phyloP scores from a whole-genome alignment of 306 rosid genomes.

The Castanea crenata region DNA sequence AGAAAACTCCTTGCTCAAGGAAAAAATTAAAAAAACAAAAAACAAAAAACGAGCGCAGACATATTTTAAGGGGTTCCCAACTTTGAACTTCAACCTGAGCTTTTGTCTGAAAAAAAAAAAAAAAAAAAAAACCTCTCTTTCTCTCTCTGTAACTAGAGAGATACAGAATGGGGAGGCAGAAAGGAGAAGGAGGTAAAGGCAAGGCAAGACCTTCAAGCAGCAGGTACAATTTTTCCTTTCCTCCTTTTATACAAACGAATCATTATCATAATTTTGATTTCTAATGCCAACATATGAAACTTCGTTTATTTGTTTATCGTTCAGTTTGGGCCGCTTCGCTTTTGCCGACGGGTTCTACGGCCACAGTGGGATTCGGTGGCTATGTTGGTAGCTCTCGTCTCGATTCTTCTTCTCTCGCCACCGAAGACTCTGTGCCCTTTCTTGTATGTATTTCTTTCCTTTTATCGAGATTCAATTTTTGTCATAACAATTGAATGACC shows the following conservation, averaged over 20 bases:
- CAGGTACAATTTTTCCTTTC: constrained; percentile 41
- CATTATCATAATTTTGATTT: neutral
- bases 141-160: neutral
- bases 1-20: too few relatives aligned
- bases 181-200: constrained; percentile 80
- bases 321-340: constrained; percentile 87
- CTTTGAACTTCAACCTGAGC: neutral
- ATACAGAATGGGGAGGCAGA: constrained; percentile 65
- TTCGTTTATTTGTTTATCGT: neutral
- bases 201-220: constrained; percentile 92
- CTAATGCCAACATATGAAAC: neutral
- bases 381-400: constrained; percentile 83
- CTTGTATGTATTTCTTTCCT: constrained; percentile 36
- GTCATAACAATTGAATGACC: too few relatives aligned
- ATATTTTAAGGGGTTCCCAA: neutral
- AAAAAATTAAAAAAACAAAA: too few relatives aligned
- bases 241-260: neutral
- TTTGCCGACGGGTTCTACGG: constrained; percentile 62
- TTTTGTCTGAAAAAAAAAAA: neutral
- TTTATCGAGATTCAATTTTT: neutral
- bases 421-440: constrained; percentile 55
- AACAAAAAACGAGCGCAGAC: too few relatives aligned
- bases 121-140: neutral
- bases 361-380: constrained; percentile 82
- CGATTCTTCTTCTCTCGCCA: constrained; percentile 55